Conservation (phyloP, 2,329 filamentous ascomycete genomes). For the Fusarium sp. region DNA sequence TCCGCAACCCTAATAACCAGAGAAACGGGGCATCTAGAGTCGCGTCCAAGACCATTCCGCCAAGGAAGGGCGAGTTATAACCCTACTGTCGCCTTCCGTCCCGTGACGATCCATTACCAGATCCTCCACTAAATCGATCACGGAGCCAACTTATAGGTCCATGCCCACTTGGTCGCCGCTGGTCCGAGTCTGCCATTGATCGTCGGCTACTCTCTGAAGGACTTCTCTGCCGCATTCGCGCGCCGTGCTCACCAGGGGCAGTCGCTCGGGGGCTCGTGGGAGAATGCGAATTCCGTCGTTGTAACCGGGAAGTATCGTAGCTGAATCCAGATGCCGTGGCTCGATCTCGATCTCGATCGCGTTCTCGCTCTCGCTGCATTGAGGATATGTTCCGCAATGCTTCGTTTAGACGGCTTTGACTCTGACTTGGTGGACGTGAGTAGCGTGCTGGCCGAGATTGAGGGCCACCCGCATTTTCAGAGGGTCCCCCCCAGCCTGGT, state of each 20-base stretch:
- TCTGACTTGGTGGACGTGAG: slow-evolving; percentile 48
- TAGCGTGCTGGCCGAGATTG: slow-evolving; percentile 35
- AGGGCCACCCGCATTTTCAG: slow-evolving; percentile 3
- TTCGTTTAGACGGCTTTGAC: slow-evolving; percentile 51
- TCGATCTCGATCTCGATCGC: slow-evolving; percentile 45
- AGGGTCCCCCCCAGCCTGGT: slow-evolving; percentile 10
- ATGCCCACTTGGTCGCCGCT: slow-evolving; percentile 52
- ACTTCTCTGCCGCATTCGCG: slow-evolving; percentile 57
- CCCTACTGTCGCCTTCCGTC: slow-evolving; percentile 51
- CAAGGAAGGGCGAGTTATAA: slow-evolving; percentile 23
- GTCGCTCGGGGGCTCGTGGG: slow-evolving; percentile 55
- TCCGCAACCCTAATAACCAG: slow-evolving; percentile 10
- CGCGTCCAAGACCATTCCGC: slow-evolving; percentile 9
- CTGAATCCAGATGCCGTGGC: slow-evolving; percentile 47
- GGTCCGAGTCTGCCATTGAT: slow-evolving; percentile 49
- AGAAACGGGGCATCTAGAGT: slow-evolving; percentile 15
- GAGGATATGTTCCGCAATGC: slow-evolving; percentile 51
- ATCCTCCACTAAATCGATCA: slow-evolving; percentile 56
- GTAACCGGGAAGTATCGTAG: slow-evolving; percentile 54
- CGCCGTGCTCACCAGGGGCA: slow-evolving; percentile 50
- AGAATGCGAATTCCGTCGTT: slow-evolving; percentile 58
- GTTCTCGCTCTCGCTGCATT: slow-evolving; percentile 47
- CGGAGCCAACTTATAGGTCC: slow-evolving; percentile 63
- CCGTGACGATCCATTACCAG: slow-evolving; percentile 48
- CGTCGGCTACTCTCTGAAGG: slow-evolving; percentile 56